A percentile compares a stretch with the other conserved stretches of the same genome.
phyloP scores from a whole-genome alignment of 2,329 filamentous ascomycete species.

The Alternaria triticimaculans region DNA sequence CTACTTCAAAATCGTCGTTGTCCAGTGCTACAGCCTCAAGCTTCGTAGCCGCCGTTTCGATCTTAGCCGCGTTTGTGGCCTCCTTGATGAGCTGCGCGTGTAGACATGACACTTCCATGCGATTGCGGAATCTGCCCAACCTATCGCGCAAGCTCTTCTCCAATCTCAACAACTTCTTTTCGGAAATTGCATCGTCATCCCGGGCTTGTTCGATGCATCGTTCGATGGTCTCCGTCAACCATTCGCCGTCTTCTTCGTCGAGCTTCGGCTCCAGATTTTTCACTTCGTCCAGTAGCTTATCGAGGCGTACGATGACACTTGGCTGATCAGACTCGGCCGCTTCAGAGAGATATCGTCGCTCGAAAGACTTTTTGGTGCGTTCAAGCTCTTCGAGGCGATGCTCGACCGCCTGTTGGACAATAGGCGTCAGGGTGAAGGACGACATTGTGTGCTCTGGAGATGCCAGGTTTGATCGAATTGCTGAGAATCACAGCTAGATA shows the following conservation, averaged over 20 bases:
- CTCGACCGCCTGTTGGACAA: slow-evolving; percentile 5
- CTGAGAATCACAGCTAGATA: neutral
- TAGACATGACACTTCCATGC: slow-evolving; percentile 63
- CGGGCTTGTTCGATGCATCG: slow-evolving; percentile 61
- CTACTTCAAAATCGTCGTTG: slow-evolving; percentile 53
- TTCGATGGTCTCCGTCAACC: slow-evolving; percentile 52
- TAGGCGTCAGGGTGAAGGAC: neutral
- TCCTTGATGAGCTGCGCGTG: slow-evolving; percentile 60
- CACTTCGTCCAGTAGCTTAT: slow-evolving; percentile 45
- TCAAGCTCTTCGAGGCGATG: slow-evolving; percentile 63
- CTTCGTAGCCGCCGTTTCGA: slow-evolving; percentile 11
- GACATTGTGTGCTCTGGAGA: neutral
- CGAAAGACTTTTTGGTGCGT: slow-evolving; percentile 59
- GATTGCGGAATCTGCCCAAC: slow-evolving; percentile 59
- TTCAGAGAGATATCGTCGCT: slow-evolving; percentile 54
- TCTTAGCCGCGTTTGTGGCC: slow-evolving; percentile 37
- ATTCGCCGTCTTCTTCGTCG: slow-evolving; percentile 34
- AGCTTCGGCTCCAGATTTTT: slow-evolving; percentile 45
- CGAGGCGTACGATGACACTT: neutral
- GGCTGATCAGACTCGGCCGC: neutral
- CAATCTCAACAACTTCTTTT: slow-evolving; percentile 55
- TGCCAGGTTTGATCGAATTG: neutral
- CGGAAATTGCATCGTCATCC: slow-evolving; percentile 61
- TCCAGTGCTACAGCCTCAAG: slow-evolving; percentile 29
- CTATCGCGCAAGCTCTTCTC: slow-evolving; percentile 57